Conservation (phyloP, 768 basidiomycete genomes). For the Boletus bicolor region DNA sequence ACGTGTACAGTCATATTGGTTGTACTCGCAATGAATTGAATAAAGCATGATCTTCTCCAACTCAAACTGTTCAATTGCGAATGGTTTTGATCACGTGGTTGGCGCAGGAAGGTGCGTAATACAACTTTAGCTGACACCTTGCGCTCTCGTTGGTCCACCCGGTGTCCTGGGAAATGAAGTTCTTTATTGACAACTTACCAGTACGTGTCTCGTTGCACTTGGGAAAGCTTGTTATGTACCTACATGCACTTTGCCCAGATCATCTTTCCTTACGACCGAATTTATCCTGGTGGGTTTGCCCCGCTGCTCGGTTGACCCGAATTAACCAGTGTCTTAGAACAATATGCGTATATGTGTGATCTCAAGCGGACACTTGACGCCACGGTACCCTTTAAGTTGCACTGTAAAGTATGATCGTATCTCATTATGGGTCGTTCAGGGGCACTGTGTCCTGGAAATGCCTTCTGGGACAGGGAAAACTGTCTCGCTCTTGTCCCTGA, state of each 20-base stretch:
- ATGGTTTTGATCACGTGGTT: constrained; percentile 16
- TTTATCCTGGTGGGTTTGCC: constrained; percentile 77
- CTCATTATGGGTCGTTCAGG: constrained; percentile 46
- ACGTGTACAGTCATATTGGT: not conserved
- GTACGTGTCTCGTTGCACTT: constrained; percentile 39
- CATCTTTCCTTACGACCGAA: constrained; percentile 90
- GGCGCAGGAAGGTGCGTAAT: not conserved
- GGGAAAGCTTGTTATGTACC: not conserved
- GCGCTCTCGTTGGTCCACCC: not conserved
- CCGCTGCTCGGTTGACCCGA: not conserved
- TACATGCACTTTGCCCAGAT: constrained; percentile 44
- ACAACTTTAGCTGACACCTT: not conserved
- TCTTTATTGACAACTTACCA: constrained; percentile 76
- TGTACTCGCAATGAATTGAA: not conserved
- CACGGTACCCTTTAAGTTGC: constrained; percentile 48
- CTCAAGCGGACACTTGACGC: constrained; percentile 95
- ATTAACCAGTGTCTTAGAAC: constrained; percentile 52
- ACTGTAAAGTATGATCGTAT: not conserved
- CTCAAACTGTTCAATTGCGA: too few relatives aligned
- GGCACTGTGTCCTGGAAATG: constrained; percentile 99
- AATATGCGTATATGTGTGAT: constrained; percentile 99
- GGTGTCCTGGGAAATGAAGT: constrained; percentile 54
- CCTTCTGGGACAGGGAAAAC: constrained; percentile 99
- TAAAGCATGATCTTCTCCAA: not conserved
- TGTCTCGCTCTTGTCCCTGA: constrained; percentile 89